These are phyloP conservation scores for Trichoderma atrobrunneum DNA, from an alignment of 2,329 filamentous ascomycete genomes.

Conservation along the genomic window DNA sequence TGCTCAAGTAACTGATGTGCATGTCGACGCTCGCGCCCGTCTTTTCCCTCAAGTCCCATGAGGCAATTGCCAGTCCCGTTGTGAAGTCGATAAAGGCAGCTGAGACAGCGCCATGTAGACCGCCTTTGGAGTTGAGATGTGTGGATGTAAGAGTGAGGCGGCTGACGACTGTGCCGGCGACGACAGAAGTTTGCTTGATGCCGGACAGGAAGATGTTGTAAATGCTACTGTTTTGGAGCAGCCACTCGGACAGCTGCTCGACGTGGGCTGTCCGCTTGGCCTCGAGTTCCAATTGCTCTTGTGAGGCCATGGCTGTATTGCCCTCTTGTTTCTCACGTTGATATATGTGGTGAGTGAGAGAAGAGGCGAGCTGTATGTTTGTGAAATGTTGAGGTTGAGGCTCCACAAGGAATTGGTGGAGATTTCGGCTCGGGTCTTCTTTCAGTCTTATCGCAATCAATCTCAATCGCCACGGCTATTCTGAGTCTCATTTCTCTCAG, in stretches of 20 bases:
- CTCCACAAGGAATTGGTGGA: neutral
- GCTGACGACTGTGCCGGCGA: slow-evolving; percentile 47
- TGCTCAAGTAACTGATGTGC: slow-evolving; percentile 66
- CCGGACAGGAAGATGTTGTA: slow-evolving; percentile 46
- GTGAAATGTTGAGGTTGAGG: neutral
- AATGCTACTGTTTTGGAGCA: slow-evolving; percentile 48
- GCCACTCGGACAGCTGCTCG: slow-evolving; percentile 33
- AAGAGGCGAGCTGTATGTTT: neutral
- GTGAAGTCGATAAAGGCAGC: slow-evolving; percentile 71
- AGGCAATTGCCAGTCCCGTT: slow-evolving; percentile 69
- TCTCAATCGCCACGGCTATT: neutral
- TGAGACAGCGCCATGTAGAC: slow-evolving; percentile 69
- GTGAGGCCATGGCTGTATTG: neutral
- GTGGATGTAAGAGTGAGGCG: slow-evolving; percentile 47
- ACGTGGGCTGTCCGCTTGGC: slow-evolving; percentile 27
- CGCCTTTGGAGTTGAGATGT: slow-evolving; percentile 66
- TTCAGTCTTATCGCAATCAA: neutral
- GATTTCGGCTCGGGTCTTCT: neutral
- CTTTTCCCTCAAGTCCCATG: slow-evolving; percentile 57
- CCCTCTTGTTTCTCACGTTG: neutral
- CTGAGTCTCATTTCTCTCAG: neutral
- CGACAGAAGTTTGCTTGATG: slow-evolving; percentile 44
- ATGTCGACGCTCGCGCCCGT: slow-evolving; percentile 74
- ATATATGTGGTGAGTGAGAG: neutral
- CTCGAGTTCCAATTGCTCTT: neutral